Conservation (phyloP, 148 eudicot genomes). For the Rhododendron ferrugineum region DNA sequence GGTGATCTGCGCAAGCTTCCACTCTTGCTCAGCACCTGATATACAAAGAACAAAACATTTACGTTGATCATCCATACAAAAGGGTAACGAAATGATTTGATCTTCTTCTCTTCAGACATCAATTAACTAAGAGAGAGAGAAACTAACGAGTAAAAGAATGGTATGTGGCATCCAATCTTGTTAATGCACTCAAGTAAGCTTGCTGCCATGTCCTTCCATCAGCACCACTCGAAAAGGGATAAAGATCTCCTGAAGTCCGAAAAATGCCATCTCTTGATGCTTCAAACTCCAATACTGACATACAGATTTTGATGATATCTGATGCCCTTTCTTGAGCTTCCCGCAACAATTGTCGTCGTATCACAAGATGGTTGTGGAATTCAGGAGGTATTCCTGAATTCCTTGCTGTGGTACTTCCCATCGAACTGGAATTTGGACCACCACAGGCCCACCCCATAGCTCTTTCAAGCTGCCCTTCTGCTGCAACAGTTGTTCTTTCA, state of each 20-base stretch:
- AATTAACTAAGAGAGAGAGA: not conserved
- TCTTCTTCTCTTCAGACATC: not conserved
- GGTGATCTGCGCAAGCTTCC: conserved; percentile 70
- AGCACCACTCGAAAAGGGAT: conserved; percentile 47
- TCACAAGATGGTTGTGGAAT: conserved; percentile 82
- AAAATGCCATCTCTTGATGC: conserved; percentile 88
- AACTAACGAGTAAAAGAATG: conserved; percentile 80
- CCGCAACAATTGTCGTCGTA: conserved; percentile 58
- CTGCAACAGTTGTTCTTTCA: conserved; percentile 71
- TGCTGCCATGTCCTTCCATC: conserved; percentile 90
- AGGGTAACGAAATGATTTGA: not conserved
- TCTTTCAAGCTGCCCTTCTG: conserved; percentile 98
- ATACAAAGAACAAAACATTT: not conserved
- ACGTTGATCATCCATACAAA: not conserved
- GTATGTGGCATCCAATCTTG: conserved; percentile 71
- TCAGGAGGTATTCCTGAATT: conserved; percentile 76
- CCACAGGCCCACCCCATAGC: conserved; percentile 99
- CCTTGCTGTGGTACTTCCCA: conserved; percentile 39
- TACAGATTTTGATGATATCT: conserved; percentile 58
- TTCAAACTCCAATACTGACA: conserved; percentile 85
- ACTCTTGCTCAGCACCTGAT: conserved; percentile 85
- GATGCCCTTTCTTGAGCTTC: conserved; percentile 75
- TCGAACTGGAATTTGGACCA: conserved; percentile 53
- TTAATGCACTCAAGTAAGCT: conserved; percentile 60
- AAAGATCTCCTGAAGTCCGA: conserved; percentile 46